Conservation (phyloP, 176 grass and related monocot species). For the Eragrostis curvula region DNA sequence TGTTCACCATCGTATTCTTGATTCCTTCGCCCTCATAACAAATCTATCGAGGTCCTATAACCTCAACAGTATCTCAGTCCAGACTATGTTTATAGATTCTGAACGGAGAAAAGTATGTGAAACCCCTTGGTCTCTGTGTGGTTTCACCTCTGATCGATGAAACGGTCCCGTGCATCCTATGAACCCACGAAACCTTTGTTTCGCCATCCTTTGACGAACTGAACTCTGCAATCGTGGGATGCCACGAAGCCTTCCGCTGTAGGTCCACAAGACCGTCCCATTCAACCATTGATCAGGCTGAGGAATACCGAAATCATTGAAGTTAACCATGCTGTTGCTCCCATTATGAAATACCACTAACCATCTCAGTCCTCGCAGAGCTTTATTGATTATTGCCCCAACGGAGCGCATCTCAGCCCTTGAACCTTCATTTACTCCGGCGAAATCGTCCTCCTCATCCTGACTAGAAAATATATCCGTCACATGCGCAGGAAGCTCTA, state of each 20-base stretch:
- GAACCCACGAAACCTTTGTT: no score
- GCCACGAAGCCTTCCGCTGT: slow-evolving; percentile 4
- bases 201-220: no score
- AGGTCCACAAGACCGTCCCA: slow-evolving; percentile 6
- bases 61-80: background rate
- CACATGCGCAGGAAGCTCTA: background rate
- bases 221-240: background rate
- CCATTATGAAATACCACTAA: slow-evolving; percentile 3
- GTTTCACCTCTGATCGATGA: no score
- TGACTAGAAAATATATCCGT: background rate
- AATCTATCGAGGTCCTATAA: no score
- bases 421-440: background rate
- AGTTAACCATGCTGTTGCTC: background rate
- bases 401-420: background rate
- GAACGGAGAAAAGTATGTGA: no score
- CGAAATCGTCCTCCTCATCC: slow-evolving; percentile 16
- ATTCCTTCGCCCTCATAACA: no score
- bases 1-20: no score
- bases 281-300: background rate
- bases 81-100: background rate
- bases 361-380: background rate
- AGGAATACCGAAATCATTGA: slow-evolving; percentile 18
- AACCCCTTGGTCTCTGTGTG: no score
- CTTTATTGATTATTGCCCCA: background rate
- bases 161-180: no score